phyloP scores from a whole-genome alignment of 805 yeast species.

The Yamadazyma phyllophila region DNA sequence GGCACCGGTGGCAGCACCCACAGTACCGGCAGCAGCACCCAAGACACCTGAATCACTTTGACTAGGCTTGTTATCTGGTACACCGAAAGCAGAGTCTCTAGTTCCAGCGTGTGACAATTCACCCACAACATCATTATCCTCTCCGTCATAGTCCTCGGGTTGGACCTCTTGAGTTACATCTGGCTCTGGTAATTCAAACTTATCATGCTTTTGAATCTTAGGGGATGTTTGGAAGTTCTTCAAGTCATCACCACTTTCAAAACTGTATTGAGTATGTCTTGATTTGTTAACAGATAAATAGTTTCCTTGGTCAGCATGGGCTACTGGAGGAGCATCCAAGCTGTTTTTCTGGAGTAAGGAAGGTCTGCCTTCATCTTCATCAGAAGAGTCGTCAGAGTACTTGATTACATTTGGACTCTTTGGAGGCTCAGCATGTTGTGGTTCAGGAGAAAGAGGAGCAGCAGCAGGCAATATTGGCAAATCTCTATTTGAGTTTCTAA shows the following conservation, averaged over 20 bases:
- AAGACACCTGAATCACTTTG: slow-evolving; percentile 9
- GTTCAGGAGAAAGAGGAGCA: slow-evolving; percentile 7
- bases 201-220: slow-evolving; percentile 13
- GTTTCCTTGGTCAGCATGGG: background rate
- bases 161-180: slow-evolving; percentile 1
- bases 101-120: slow-evolving; percentile 5
- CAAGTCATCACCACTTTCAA: slow-evolving; percentile 41
- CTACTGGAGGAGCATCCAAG: slow-evolving; percentile 19
- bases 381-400: slow-evolving; percentile 30
- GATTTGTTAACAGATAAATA: slow-evolving; percentile 13
- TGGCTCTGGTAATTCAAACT: slow-evolving; percentile 18
- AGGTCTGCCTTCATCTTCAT: slow-evolving; percentile 27
- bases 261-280: slow-evolving; percentile 29
- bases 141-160: background rate
- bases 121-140: slow-evolving; percentile 16
- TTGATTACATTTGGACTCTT: slow-evolving; percentile 38
- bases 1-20: slow-evolving; percentile 1
- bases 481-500: slow-evolving; percentile 7
- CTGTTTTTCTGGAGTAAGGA: slow-evolving; percentile 36
- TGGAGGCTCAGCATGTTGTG: slow-evolving; percentile 3
- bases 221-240: slow-evolving; percentile 31
- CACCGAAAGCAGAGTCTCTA: background rate
- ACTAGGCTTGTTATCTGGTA: background rate
- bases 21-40: slow-evolving; percentile 9
- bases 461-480: slow-evolving; percentile 13